Evolutionary conservation across 768 basidiomycete species (phyloP), one percentile per base, ranked within the genome.

Genomic region (Phaffia australis): DNA sequence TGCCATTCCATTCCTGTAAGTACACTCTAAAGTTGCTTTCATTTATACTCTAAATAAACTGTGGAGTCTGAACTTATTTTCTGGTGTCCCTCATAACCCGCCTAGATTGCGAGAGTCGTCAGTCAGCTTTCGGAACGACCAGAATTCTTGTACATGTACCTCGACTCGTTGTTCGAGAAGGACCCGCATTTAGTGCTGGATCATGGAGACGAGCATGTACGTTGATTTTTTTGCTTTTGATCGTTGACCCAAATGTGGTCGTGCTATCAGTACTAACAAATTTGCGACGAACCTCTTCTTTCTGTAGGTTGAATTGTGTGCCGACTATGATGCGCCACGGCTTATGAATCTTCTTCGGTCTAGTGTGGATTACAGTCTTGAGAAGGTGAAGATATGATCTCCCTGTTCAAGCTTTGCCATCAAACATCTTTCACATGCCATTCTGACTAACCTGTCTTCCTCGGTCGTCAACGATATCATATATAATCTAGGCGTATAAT

Each of bases 1-100:
- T 88, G 88, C 0, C 89, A 98, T 74, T 94, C 94, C 18, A 97
- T 99, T 73, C 91, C 93, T 4, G 94, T 92, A 65, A 69, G 85
- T 79, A 25, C 1, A 21, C 27, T 42, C 30, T 42, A 30, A n/a
- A 47, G 18, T 65, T 0, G 6, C 60, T 23, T 3, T 63, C 60
- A 27, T 35, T 62, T 27, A n/a, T 23, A 62, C 42, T 19, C 25
- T 16, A 29, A 27, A 2, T 42, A 46, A 2, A 35, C 29, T 7
- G 21, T 32, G 8, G 14, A 27, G 25, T 50, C 27, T 50, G 47
- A 42, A 29, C 3, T 50, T 21, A 3, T 21, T 15, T 29, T 47
- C 25, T 11, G 42, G 32, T 25, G 8, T 23, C 21, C 18, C 23
- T 2, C 2, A 27, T 48, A 9, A 0, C 6, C 29, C 6, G 15